Evolutionary conservation across 2,329 filamentous ascomycete species (phyloP).

Genomic region (Leptosphaerulina australis): DNA sequence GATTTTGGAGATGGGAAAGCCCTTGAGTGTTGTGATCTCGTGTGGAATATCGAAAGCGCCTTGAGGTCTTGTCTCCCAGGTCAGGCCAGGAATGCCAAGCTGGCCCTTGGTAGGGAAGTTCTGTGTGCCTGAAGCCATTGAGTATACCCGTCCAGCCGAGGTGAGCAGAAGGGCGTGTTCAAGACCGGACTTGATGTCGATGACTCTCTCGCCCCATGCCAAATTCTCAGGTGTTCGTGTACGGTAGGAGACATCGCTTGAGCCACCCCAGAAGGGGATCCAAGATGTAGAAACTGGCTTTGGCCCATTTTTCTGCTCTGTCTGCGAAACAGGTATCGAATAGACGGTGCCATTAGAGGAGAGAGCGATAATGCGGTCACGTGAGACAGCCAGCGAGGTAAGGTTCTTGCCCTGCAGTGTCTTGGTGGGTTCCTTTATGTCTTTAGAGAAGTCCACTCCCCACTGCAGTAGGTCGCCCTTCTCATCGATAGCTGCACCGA

Average conservation of each 20-base stretch:
- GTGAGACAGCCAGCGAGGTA: slow-evolving; percentile 74
- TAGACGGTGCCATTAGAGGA: slow-evolving; percentile 78
- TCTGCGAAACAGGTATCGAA: slow-evolving; percentile 77
- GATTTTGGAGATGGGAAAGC: slow-evolving; percentile 73
- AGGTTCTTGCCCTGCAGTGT: slow-evolving; percentile 86
- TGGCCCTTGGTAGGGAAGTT: slow-evolving; percentile 84
- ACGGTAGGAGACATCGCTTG: slow-evolving; percentile 72
- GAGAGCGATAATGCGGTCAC: slow-evolving; percentile 82
- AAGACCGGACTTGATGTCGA: slow-evolving; percentile 75
- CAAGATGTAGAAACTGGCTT: slow-evolving; percentile 72
- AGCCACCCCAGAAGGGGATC: slow-evolving; percentile 74
- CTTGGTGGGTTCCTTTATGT: slow-evolving; percentile 65
- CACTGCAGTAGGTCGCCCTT: slow-evolving; percentile 90
- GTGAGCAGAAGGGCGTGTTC: slow-evolving; percentile 90
- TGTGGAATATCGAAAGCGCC: slow-evolving; percentile 83
- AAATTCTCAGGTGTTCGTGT: slow-evolving; percentile 69
- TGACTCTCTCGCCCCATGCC: slow-evolving; percentile 72
- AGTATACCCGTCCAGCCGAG: slow-evolving; percentile 82
- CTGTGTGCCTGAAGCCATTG: slow-evolving; percentile 79
- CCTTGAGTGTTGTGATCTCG: slow-evolving; percentile 74
- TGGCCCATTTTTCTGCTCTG: slow-evolving; percentile 69
- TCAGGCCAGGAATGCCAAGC: slow-evolving; percentile 82
- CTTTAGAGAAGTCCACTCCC: slow-evolving; percentile 76
- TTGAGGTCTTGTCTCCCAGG: slow-evolving; percentile 75
- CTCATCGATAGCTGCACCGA: slow-evolving; percentile 86